Conservation (phyloP, 2,329 filamentous ascomycete genomes). For the Thelonectria rubi region DNA sequence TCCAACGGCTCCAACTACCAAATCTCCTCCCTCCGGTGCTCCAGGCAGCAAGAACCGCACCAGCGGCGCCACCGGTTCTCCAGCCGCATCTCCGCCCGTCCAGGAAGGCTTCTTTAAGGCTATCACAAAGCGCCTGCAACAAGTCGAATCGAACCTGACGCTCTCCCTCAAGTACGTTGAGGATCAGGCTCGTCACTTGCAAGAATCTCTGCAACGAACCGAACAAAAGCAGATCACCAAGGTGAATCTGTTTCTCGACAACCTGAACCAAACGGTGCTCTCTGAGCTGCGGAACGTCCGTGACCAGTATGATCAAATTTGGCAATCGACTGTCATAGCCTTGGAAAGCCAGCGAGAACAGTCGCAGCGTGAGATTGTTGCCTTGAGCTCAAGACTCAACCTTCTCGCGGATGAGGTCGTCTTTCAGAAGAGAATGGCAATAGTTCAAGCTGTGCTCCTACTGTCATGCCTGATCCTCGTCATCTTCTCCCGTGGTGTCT, state of each 20-base stretch:
- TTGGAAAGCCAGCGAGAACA: constrained; percentile 89
- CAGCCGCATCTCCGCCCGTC: constrained; percentile 73
- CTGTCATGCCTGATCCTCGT: constrained; percentile 88
- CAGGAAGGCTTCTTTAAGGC: constrained; percentile 99
- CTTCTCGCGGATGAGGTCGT: constrained; percentile 93
- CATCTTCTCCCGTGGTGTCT: constrained; percentile 73
- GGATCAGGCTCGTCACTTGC: constrained; percentile 89
- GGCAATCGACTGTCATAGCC: constrained; percentile 94
- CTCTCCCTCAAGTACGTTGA: constrained; percentile 96
- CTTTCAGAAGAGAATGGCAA: constrained; percentile 89
- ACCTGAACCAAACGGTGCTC: constrained; percentile 87
- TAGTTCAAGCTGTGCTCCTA: constrained; percentile 87
- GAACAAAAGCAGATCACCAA: constrained; percentile 90
- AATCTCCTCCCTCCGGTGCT: constrained; percentile 29
- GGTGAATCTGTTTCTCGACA: constrained; percentile 81
- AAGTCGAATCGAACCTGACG: constrained; percentile 91
- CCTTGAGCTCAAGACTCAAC: constrained; percentile 81
- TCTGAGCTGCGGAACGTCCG: constrained; percentile 80
- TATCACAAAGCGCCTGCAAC: constrained; percentile 89
- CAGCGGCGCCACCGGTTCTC: constrained; percentile 40
- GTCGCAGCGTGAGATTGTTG: constrained; percentile 83
- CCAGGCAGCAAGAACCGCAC: constrained; percentile 42
- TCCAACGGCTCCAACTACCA: constrained; percentile 19
- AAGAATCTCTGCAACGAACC: constrained; percentile 85
- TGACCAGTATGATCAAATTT: constrained; percentile 92